Base-by-base conservation (phyloP, 192 early-diverging fungal species). In the Coemansia sp. region DNA sequence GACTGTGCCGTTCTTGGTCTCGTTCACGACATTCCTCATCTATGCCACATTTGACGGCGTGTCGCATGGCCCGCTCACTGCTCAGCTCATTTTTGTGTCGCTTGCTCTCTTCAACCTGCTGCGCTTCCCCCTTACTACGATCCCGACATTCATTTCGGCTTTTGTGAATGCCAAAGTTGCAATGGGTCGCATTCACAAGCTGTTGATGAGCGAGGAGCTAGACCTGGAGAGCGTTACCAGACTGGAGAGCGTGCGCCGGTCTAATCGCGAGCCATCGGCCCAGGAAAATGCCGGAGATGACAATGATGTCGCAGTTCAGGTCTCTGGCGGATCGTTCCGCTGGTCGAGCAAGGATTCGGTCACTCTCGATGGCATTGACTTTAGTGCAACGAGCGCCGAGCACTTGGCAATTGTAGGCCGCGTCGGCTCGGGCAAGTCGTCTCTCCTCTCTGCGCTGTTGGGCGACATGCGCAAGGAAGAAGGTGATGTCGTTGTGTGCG, bases 101-200 rank as follows among this genome's bases (percentile, higher is more conserved):
- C 84, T 99, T 47, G 83, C 94, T 0, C 83, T 99, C 11, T 97
- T 99, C 86, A 96, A 96, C 77, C 76, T 97, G 46, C 77, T 98
- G n/a, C 92, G 92, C 73, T 96, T 96, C 78, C 95, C 97, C 51
- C 85, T 97, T 45, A 61, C 86, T 35, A 87, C 91, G 32, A 91
- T 98, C 67, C 96, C 97, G 0, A 89, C 79, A 37, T 88, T 96
- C 31, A 87, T 98, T 25, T 87, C 89, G 6, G 79, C 90, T 2
- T 65, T 87, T 1, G 85, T 97, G 11, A 93, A 97, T 60, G 90
- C 95, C 24, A 88, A 84, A 38, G 97, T 99, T 22, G 89, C 94
- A 5, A 80, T 96, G 64, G 86, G 84, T 24, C 91, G 97, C 58
- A 84, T 99, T 27, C 84, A 89, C 70, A 84, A 83, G 11, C 96